Conservation (phyloP, 1,284 basidiomycete species). For the Heterobasidion parviporum region DNA sequence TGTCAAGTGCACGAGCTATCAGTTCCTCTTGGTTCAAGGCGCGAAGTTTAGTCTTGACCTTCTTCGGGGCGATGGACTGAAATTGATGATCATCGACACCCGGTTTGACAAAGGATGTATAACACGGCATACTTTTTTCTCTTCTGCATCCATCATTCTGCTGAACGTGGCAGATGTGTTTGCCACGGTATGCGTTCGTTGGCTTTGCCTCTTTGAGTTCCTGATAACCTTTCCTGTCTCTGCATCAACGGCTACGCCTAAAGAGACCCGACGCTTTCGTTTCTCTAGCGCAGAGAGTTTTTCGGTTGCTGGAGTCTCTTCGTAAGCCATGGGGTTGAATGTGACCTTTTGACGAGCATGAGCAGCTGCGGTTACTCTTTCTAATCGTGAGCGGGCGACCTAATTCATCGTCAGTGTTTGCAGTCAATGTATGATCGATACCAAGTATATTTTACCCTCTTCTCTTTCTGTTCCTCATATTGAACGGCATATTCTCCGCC, state of each 20-base stretch:
- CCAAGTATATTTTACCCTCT: conserved; percentile 34
- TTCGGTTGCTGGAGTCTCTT: conserved; percentile 17
- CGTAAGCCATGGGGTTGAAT: conserved; percentile 43
- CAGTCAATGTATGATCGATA: not conserved
- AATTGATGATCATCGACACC: not conserved
- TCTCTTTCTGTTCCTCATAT: conserved; percentile 53
- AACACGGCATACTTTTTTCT: conserved; percentile 40
- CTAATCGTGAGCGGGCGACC: conserved; percentile 46
- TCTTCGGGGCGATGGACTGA: conserved; percentile 55
- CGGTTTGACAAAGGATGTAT: not conserved
- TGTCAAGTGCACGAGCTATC: conserved; percentile 74
- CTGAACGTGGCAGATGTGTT: conserved; percentile 56
- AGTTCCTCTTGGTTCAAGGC: conserved; percentile 71
- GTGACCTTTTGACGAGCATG: conserved; percentile 56
- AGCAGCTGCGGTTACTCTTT: conserved; percentile 55
- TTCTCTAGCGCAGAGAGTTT: conserved; percentile 24
- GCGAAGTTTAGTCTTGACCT: conserved; percentile 39
- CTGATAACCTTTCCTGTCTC: conserved; percentile 48
- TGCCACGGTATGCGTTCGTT: conserved; percentile 54
- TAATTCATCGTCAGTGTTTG: conserved; percentile 17
- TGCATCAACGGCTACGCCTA: conserved; percentile 44
- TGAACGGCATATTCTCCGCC: conserved; percentile 45
- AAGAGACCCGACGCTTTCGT: conserved; percentile 41
- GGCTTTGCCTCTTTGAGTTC: conserved; percentile 49
- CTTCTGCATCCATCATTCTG: conserved; percentile 50